These are phyloP conservation scores for Kockiozyma suomiensis DNA, from an alignment of 805 yeast genomes.

Conservation along the genomic window DNA sequence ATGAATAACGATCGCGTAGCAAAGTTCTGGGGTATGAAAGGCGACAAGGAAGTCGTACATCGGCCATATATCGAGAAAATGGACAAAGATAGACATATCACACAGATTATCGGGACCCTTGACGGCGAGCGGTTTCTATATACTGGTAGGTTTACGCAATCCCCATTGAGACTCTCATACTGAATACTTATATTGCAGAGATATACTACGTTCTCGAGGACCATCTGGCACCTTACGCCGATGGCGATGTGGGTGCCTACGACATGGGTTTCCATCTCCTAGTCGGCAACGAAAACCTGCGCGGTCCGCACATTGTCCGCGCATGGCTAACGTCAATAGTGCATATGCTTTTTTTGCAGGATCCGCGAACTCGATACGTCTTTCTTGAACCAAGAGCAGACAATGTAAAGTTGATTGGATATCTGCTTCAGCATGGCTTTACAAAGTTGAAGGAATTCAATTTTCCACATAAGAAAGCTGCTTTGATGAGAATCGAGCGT, in stretches of 20 bases:
- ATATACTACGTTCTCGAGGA: conserved; percentile 39
- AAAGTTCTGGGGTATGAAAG: conserved; percentile 36
- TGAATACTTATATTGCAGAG: conserved; percentile 13
- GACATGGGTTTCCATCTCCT: conserved; percentile 39
- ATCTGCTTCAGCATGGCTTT: conserved; percentile 28
- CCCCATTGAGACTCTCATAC: too few relatives aligned
- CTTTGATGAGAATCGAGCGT: conserved; percentile 36
- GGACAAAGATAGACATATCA: conserved; percentile 27
- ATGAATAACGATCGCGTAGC: conserved; percentile 37
- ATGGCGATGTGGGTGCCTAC: conserved; percentile 20
- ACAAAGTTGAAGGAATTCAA: conserved; percentile 35
- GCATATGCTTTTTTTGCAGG: conserved; percentile 36
- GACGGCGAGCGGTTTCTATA: conserved; percentile 34
- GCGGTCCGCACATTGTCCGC: conserved; percentile 38
- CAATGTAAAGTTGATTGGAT: conserved; percentile 34
- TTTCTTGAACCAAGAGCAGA: conserved; percentile 38
- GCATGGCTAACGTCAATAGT: conserved; percentile 36
- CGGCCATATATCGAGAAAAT: conserved; percentile 24
- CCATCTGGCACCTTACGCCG: conserved; percentile 32
- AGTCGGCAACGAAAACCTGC: conserved; percentile 36
- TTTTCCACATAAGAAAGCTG: conserved; percentile 39
- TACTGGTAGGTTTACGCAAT: too few relatives aligned
- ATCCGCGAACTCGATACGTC: conserved; percentile 32
- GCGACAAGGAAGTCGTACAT: conserved; percentile 24
- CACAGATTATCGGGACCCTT: conserved; percentile 34